A percentile compares a stretch with the other conserved stretches of the same genome.
These are phyloP conservation scores for Gyromitra esculenta DNA, from an alignment of 2,329 filamentous ascomycete genomes.

Conservation along the genomic window DNA sequence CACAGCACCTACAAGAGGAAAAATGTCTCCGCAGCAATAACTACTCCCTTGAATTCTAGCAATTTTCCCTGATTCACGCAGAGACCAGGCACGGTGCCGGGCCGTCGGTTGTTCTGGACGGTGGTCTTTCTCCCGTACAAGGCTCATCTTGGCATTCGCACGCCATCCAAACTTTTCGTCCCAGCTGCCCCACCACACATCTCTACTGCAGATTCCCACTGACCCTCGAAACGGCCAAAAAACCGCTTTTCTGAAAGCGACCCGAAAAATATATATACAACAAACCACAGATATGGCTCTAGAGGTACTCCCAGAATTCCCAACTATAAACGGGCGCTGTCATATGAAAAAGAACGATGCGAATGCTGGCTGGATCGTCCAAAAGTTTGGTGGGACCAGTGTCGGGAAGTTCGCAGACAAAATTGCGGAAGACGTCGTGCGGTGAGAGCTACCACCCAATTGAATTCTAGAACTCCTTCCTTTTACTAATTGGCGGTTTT, in stretches of 20 bases:
- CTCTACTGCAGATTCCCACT: background rate
- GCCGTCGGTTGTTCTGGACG: constrained; percentile 20
- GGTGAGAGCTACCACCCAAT: constrained; percentile 60
- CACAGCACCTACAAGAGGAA: background rate
- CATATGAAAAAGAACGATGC: constrained; percentile 58
- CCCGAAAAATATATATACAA: background rate
- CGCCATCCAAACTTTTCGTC: constrained; percentile 19
- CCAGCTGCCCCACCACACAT: background rate
- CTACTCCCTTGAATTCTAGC: background rate
- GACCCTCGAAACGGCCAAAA: background rate
- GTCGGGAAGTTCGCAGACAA: constrained; percentile 90
- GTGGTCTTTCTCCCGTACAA: background rate
- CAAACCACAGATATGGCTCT: constrained; percentile 23
- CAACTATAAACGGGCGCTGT: constrained; percentile 14
- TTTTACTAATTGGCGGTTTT: background rate
- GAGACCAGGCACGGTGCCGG: background rate
- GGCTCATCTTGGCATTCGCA: constrained; percentile 42
- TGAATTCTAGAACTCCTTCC: background rate
- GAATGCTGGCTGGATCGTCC: constrained; percentile 77
- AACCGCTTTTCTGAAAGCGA: background rate
- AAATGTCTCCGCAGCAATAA: background rate
- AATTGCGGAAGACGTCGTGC: constrained; percentile 76
- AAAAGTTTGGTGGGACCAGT: constrained; percentile 95
- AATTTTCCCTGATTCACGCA: background rate
- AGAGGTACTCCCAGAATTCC: constrained; percentile 22